Conservation (phyloP, 176 grass and related monocot species). For the Aegilops longissima region DNA sequence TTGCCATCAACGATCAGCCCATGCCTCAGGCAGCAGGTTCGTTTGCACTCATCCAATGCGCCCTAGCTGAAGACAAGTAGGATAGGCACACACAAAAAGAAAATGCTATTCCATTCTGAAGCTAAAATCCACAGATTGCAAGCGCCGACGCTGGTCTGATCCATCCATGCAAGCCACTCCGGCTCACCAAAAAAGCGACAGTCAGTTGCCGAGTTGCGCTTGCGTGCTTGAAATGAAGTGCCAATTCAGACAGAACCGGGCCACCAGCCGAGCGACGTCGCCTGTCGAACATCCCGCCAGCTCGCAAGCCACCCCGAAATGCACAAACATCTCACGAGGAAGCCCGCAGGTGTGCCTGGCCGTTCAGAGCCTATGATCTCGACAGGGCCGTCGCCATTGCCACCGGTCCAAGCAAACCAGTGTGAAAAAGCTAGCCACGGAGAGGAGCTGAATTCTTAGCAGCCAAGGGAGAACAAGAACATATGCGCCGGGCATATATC, state of each 20-base stretch:
- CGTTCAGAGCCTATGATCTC: not conserved
- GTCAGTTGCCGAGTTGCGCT: not conserved
- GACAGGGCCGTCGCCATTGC: not conserved
- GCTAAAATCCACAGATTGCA: not conserved
- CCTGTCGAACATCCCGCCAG: not conserved
- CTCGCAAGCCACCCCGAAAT: not conserved
- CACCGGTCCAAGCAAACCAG: slow-evolving; percentile 8
- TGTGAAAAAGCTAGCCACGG: not conserved
- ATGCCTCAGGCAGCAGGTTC: too few relatives aligned
- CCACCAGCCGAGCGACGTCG: not conserved
- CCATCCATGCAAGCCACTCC: not conserved
- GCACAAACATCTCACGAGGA: not conserved
- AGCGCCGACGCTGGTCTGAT: not conserved
- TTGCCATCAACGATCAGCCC: too few relatives aligned
- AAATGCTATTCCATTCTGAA: not conserved
- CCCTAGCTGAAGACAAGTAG: not conserved
- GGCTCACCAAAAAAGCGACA: not conserved
- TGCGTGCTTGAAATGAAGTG: not conserved
- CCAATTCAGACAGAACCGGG: not conserved
- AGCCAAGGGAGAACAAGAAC: slow-evolving; percentile 10
- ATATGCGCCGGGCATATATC: not conserved
- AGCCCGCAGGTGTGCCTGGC: not conserved
- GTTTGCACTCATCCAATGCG: too few relatives aligned
- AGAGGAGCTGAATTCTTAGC: not conserved
- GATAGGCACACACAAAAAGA: not conserved